phyloP scores from a whole-genome alignment of 2,329 filamentous ascomycete species.

The Trichoderma atrobrunneum region DNA sequence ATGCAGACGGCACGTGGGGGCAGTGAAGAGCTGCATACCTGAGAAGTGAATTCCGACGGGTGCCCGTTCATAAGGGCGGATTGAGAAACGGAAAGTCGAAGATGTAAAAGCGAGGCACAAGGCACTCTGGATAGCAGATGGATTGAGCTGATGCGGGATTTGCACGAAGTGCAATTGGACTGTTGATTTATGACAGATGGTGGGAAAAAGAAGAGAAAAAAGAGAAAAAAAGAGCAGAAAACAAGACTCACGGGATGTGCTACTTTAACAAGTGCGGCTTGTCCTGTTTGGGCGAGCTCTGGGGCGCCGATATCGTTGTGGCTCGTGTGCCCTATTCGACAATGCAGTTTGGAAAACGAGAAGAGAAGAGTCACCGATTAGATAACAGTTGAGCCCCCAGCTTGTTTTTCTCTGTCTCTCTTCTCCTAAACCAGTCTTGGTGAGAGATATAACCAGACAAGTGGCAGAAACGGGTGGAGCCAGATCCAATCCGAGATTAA shows the following conservation, averaged over 20 bases:
- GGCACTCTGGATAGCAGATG: constrained; percentile 17
- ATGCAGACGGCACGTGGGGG: neutral
- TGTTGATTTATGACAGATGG: constrained; percentile 16
- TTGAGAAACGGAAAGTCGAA: constrained; percentile 33
- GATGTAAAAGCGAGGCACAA: constrained; percentile 19
- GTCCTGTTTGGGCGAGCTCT: constrained; percentile 7
- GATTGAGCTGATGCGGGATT: neutral
- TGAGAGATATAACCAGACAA: neutral
- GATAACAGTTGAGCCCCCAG: constrained; percentile 8
- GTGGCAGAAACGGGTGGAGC: neutral
- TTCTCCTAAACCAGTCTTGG: neutral
- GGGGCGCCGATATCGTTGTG: constrained; percentile 18
- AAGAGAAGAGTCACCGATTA: constrained; percentile 18
- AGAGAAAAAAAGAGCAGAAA: constrained; percentile 12
- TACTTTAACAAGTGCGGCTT: neutral
- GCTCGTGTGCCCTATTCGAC: constrained; percentile 8
- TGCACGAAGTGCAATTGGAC: neutral
- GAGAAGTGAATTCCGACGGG: constrained; percentile 81
- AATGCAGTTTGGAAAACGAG: neutral
- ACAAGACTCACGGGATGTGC: constrained; percentile 17
- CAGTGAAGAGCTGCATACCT: constrained; percentile 51
- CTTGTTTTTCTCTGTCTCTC: neutral
- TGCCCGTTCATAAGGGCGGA: constrained; percentile 82
- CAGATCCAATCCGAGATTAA: constrained; percentile 14
- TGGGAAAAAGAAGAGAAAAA: neutral